Evolutionary conservation across 1,284 basidiomycete genomes (phyloP).

Genomic region (Sphaerobolus stellatus): DNA sequence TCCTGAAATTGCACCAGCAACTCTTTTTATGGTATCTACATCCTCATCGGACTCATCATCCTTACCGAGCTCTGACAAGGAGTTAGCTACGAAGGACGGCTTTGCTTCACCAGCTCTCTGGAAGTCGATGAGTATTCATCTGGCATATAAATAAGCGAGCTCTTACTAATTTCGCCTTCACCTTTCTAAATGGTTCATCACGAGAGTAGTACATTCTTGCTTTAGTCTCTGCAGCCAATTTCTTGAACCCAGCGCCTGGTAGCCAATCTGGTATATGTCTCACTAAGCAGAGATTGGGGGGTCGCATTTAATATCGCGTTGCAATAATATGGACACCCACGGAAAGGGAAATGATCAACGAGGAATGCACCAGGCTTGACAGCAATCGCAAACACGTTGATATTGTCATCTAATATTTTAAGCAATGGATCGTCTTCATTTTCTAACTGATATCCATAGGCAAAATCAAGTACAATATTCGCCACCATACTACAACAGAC

Average conservation of each 20-base stretch:
- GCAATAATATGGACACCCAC: slow-evolving; percentile 1
- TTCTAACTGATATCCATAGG: background rate
- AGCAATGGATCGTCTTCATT: background rate
- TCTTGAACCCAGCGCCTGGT: slow-evolving; percentile 35
- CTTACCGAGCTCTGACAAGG: background rate
- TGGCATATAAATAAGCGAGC: background rate
- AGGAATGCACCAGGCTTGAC: slow-evolving; percentile 9
- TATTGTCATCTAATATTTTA: background rate
- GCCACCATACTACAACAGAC: background rate
- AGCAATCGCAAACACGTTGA: background rate
- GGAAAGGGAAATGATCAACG: slow-evolving; percentile 7
- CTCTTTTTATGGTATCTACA: background rate
- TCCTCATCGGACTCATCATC: background rate
- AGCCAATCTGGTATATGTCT: slow-evolving; percentile 38
- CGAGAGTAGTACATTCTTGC: background rate
- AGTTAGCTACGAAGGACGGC: background rate
- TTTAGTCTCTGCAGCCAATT: slow-evolving; percentile 18
- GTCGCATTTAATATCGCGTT: slow-evolving; percentile 1
- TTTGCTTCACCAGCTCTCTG: background rate
- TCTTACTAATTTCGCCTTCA: background rate
- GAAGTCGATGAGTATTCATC: background rate
- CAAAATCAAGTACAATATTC: slow-evolving; percentile 1
- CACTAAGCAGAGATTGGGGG: slow-evolving; percentile 21
- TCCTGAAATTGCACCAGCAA: background rate
- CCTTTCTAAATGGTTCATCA: background rate